A percentile compares a stretch with the other conserved stretches of the same genome.
Evolutionary conservation across 1,284 basidiomycete genomes (phyloP).

Genomic region (Leucoagaricus sp.): DNA sequence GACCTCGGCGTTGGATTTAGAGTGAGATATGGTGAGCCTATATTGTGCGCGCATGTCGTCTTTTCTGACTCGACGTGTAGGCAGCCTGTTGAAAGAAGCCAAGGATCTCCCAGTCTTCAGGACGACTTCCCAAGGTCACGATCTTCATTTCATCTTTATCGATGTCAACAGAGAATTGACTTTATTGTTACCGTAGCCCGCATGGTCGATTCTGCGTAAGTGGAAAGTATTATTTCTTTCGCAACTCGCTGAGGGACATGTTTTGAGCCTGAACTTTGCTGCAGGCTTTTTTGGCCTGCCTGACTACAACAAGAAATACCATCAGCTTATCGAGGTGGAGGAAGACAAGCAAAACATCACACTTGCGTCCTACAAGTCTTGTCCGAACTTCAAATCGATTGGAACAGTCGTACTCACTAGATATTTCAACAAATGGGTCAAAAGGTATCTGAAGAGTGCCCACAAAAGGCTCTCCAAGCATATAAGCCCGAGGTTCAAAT

Average conservation of each 20-base stretch:
- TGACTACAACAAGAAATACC: conserved; percentile 43
- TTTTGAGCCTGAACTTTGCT: conserved; percentile 54
- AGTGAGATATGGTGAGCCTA: conserved; percentile 51
- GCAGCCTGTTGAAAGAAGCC: conserved; percentile 52
- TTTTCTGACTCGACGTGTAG: conserved; percentile 10
- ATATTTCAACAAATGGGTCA: conserved; percentile 46
- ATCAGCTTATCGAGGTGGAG: conserved; percentile 56
- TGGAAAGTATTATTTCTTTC: conserved; percentile 4
- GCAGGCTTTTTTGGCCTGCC: conserved; percentile 65
- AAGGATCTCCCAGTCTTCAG: conserved; percentile 57
- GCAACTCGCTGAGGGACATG: background rate
- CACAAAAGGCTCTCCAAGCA: conserved; percentile 49
- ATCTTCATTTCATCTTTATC: background rate
- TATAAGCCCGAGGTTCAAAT: conserved; percentile 46
- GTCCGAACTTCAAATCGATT: conserved; percentile 40
- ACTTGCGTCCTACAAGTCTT: conserved; percentile 50
- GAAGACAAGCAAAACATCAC: conserved; percentile 29
- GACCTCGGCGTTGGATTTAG: conserved; percentile 50
- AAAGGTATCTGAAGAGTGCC: conserved; percentile 55
- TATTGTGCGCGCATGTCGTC: background rate
- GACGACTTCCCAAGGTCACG: conserved; percentile 51
- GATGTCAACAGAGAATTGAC: background rate
- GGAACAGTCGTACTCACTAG: conserved; percentile 30
- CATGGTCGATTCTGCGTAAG: conserved; percentile 59
- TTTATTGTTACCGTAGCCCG: conserved; percentile 25